A percentile compares a stretch with the other conserved stretches of the same genome.
These are phyloP conservation scores for Euphorbia peplus DNA, from an alignment of 345 rosid species.

Conservation along the genomic window DNA sequence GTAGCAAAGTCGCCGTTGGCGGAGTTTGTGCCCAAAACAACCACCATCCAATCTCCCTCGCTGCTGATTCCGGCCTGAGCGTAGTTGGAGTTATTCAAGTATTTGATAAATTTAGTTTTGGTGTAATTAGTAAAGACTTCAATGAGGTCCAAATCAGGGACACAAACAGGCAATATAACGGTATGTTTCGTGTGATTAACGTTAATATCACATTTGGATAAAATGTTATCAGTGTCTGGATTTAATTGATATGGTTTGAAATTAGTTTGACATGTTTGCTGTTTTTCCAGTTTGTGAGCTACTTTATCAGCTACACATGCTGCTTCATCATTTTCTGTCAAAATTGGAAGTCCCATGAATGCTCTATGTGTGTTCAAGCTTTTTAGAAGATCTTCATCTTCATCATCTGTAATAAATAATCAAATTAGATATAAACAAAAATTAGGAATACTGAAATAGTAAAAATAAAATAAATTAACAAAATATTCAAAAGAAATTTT, in stretches of 20 bases:
- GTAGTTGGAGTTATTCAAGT: constrained; percentile 52
- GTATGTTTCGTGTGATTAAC: constrained; percentile 9
- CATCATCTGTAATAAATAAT: constrained; percentile 40
- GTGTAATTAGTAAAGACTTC: constrained; percentile 48
- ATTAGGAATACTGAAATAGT: not conserved
- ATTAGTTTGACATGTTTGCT: not conserved
- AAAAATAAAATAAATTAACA: too few relatives aligned
- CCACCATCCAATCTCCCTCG: constrained; percentile 75
- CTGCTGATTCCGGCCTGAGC: constrained; percentile 59
- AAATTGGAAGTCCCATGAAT: constrained; percentile 5
- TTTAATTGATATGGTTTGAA: not conserved
- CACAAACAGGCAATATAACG: constrained; percentile 20
- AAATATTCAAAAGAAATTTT: too few relatives aligned
- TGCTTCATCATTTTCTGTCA: constrained; percentile 11
- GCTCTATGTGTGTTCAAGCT: constrained; percentile 22
- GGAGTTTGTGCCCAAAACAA: constrained; percentile 44
- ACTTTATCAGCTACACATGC: constrained; percentile 14
- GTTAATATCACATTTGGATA: constrained; percentile 20
- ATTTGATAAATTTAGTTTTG: constrained; percentile 37
- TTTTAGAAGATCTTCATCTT: constrained; percentile 38
- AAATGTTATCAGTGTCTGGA: not conserved
- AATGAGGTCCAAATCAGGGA: constrained; percentile 9
- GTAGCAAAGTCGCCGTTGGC: constrained; percentile 47
- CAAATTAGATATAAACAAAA: not conserved
- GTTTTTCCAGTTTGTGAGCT: constrained; percentile 7